A percentile compares a stretch with the other conserved stretches of the same genome.
Evolutionary conservation across 768 basidiomycete species (phyloP).

Genomic region (Trametes villosa): DNA sequence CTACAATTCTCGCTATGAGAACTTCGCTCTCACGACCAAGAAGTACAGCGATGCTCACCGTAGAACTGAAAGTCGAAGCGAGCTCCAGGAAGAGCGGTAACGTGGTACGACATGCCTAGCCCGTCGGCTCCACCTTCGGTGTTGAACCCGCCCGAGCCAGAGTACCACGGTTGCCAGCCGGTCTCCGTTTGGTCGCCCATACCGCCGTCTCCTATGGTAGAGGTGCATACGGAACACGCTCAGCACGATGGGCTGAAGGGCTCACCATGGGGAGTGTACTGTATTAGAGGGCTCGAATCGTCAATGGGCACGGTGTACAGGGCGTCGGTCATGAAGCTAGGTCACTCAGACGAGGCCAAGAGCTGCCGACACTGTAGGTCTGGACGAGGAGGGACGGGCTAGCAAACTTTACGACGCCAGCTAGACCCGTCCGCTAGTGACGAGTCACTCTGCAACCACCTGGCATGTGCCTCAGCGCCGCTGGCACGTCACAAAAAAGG

Average conservation of each 20-base stretch:
- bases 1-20: slow-evolving; percentile 38
- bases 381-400: too few relatives aligned
- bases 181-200: slow-evolving; percentile 13
- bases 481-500: too few relatives aligned
- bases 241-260: background rate
- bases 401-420: too few relatives aligned
- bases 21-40: too few relatives aligned
- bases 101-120: slow-evolving; percentile 16
- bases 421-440: too few relatives aligned
- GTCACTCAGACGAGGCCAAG: too few relatives aligned
- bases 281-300: slow-evolving; percentile 27
- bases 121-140: slow-evolving; percentile 13
- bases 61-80: slow-evolving; percentile 33
- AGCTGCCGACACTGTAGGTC: too few relatives aligned
- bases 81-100: slow-evolving; percentile 31
- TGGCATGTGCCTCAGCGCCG: too few relatives aligned
- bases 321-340: too few relatives aligned
- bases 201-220: slow-evolving; percentile 23
- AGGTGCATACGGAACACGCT: background rate
- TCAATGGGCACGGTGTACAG: slow-evolving; percentile 31
- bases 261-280: slow-evolving; percentile 29
- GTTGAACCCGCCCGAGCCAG: slow-evolving; percentile 17
- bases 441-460: too few relatives aligned
- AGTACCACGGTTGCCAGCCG: slow-evolving; percentile 29
- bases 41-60: slow-evolving; percentile 18